Evolutionary conservation across 805 yeast species (phyloP), one percentile per base, ranked within the genome.

Genomic region (Saccharomycopsis selenospora): DNA sequence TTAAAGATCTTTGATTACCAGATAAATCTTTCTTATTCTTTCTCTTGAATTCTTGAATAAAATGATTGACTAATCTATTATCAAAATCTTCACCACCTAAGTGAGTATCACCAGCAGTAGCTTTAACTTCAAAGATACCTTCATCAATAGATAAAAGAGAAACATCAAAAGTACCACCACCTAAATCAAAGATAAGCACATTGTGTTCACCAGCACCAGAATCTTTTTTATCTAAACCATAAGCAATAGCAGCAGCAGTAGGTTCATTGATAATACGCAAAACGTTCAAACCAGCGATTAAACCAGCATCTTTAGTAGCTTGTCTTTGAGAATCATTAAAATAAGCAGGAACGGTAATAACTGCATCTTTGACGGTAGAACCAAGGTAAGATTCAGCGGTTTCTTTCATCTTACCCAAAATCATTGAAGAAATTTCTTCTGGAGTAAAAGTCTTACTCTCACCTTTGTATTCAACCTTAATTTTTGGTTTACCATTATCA

Each of bases 1-100:
- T 87, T 68, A 91, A 77, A 56, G 98, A 95, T 79, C 98, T 87
- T 77, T 89, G 96, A 82, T 90, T 89, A 62, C 79, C 59, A 47
- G 95, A 79, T 58, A 91, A 73, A 69, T 91, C 98, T 79, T 88
- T 87, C 84, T 88, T 88, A 82, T 86, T 79, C 82, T 91, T 90
- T 77, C 96, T 82, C 88, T 91, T 90, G 84, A 90, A 91, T 75
- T 91, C 97, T 67, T 79, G 82, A 59, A 83, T 86, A 68, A 90
- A 90, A 79, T 82, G 91, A 77, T 77, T 88, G 59, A 90, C 96
- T 67, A 91, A 82, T 74, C 96, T 85, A 82, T 87, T 80, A 72
- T 91, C 98, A 71, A 91, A 91, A 75, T 90, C 98, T 76, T 90
- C 96, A 82, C 97, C 97, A 78, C 97, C 97, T 76, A 87, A 82